Evolutionary conservation across 2,329 filamentous ascomycete genomes (phyloP).

Genomic region (Biscogniauxia mediterranea): DNA sequence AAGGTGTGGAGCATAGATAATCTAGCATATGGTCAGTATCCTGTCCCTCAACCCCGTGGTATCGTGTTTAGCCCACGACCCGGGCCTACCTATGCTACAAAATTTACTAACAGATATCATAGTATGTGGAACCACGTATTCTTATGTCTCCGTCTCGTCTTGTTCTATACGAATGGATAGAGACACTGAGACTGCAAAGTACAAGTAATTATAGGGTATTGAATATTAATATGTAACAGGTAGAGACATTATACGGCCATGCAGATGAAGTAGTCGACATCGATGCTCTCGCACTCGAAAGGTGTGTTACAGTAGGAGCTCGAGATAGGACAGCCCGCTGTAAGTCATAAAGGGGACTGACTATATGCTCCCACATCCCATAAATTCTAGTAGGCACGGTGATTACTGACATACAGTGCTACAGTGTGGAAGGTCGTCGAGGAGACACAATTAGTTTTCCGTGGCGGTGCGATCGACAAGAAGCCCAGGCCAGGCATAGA

Average conservation of each 20-base stretch:
- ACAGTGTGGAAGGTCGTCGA: conserved; percentile 92
- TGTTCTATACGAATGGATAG: neutral
- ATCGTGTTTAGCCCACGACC: neutral
- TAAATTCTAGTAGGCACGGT: neutral
- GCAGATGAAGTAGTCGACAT: conserved; percentile 88
- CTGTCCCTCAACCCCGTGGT: neutral
- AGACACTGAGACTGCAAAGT: neutral
- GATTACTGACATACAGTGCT: neutral
- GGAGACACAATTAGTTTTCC: conserved; percentile 92
- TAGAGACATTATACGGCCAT: conserved; percentile 91
- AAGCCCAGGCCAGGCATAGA: conserved; percentile 45
- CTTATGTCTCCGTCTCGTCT: neutral
- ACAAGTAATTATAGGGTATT: neutral
- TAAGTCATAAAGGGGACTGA: neutral
- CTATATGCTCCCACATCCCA: neutral
- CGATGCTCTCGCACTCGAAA: conserved; percentile 78
- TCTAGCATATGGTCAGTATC: conserved; percentile 64
- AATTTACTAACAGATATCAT: neutral
- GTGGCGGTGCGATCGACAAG: conserved; percentile 64
- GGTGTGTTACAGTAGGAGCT: conserved; percentile 86
- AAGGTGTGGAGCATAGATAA: conserved; percentile 95
- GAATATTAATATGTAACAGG: neutral
- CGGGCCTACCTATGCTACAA: neutral
- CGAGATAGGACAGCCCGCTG: conserved; percentile 82
- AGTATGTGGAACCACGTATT: neutral